These are phyloP conservation scores for Penicillium sp. DNA, from an alignment of 2,329 filamentous ascomycete species.

Conservation along the genomic window DNA sequence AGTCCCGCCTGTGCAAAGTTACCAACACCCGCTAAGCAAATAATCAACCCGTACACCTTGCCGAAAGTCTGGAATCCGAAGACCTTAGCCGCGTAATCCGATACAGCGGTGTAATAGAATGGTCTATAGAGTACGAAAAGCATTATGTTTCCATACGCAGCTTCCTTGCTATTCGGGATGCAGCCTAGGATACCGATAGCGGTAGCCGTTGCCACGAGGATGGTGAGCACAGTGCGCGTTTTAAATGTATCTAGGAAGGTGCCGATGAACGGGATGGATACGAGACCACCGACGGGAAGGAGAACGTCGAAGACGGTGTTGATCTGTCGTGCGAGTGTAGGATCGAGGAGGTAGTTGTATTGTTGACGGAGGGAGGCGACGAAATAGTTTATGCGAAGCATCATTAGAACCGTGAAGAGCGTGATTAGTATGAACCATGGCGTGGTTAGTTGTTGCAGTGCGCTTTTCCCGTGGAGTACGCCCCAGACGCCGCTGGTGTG, in stretches of 20 bases:
- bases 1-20: constrained; percentile 82
- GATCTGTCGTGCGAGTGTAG: constrained; percentile 57
- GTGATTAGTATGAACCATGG: constrained; percentile 88
- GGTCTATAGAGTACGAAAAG: constrained; percentile 84
- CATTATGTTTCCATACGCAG: constrained; percentile 70
- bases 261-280: constrained; percentile 86
- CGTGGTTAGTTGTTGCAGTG: constrained; percentile 69
- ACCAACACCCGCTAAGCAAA: constrained; percentile 77
- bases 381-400: constrained; percentile 88
- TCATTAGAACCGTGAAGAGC: constrained; percentile 75
- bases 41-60: constrained; percentile 89
- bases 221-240: constrained; percentile 67
- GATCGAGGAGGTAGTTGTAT: constrained; percentile 71
- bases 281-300: constrained; percentile 75
- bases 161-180: constrained; percentile 65
- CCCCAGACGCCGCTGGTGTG: constrained; percentile 70
- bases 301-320: constrained; percentile 87
- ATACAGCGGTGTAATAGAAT: constrained; percentile 85
- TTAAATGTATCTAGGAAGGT: constrained; percentile 72
- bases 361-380: constrained; percentile 81
- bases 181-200: constrained; percentile 74
- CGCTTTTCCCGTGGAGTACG: constrained; percentile 71
- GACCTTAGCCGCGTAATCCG: constrained; percentile 85
- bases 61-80: constrained; percentile 91
- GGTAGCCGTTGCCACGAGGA: constrained; percentile 70